A percentile compares a stretch with the other conserved stretches of the same genome.
Evolutionary conservation across 2,329 filamentous ascomycete genomes (phyloP).

Genomic region (Penicillium expansum): DNA sequence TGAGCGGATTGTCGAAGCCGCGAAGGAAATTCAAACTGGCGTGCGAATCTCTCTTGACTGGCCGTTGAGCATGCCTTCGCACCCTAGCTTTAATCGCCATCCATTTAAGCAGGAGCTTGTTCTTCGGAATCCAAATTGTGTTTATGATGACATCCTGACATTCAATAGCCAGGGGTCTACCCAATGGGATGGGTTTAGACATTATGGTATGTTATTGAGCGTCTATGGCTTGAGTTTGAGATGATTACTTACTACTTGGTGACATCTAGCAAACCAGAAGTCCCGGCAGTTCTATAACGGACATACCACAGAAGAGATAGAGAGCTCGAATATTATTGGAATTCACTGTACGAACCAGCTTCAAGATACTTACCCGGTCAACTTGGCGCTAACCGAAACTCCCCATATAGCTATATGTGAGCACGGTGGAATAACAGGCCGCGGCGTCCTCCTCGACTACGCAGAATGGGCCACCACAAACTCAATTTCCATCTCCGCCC

Average conservation of each 20-base stretch:
- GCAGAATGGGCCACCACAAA: constrained; percentile 22
- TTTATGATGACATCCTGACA: constrained; percentile 23
- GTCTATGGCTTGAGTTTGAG: too few relatives aligned
- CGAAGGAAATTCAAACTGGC: constrained; percentile 43
- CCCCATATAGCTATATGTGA: constrained; percentile 16
- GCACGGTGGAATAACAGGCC: constrained; percentile 25
- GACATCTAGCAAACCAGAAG: constrained; percentile 22
- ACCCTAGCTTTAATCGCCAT: constrained; percentile 25
- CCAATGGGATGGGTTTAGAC: constrained; percentile 28
- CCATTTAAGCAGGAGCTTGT: constrained; percentile 24
- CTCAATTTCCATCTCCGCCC: constrained; percentile 17
- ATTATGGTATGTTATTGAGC: constrained; percentile 17
- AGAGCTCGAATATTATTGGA: constrained; percentile 21
- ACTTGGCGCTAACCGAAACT: not conserved
- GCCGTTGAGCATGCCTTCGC: constrained; percentile 24
- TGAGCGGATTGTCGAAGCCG: constrained; percentile 41
- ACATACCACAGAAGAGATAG: constrained; percentile 22
- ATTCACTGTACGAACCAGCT: constrained; percentile 15
- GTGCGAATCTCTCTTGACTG: constrained; percentile 27
- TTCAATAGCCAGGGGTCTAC: constrained; percentile 26
- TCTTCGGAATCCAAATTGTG: constrained; percentile 19
- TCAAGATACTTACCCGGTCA: too few relatives aligned
- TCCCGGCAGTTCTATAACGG: constrained; percentile 24
- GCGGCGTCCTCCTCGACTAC: constrained; percentile 22
- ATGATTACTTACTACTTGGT: not conserved